Percentiles rank a stretch among this genome's conserved stretches.
Evolutionary conservation across 2,329 filamentous ascomycete species (phyloP).

Genomic region (Xylariales sp.): DNA sequence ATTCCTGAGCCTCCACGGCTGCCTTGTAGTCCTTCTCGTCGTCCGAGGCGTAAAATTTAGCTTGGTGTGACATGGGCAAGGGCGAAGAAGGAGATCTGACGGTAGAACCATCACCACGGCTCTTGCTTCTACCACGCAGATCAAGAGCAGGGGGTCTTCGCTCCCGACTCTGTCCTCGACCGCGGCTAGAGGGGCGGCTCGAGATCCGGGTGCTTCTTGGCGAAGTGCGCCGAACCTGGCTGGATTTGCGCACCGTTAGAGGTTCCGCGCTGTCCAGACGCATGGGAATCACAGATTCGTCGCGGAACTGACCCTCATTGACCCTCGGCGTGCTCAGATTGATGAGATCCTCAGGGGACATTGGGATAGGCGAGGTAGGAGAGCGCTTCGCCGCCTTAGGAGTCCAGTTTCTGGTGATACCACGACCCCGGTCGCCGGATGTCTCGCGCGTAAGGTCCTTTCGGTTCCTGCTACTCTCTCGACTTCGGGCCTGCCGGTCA

Average conservation of each 20-base stretch:
- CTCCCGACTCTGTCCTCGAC: slow-evolving; percentile 43
- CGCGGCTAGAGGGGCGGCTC: slow-evolving; percentile 47
- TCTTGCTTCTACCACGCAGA: slow-evolving; percentile 58
- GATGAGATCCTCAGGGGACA: slow-evolving; percentile 84
- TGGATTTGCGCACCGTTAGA: slow-evolving; percentile 39
- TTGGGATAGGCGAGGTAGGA: slow-evolving; percentile 85
- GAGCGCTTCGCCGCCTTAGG: slow-evolving; percentile 75
- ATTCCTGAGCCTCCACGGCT: slow-evolving; percentile 49
- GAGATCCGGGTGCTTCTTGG: slow-evolving; percentile 25
- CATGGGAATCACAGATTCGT: slow-evolving; percentile 19
- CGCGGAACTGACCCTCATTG: slow-evolving; percentile 18
- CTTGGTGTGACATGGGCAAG: slow-evolving; percentile 64
- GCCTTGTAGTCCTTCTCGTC: slow-evolving; percentile 59
- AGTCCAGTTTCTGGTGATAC: slow-evolving; percentile 56
- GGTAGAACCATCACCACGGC: slow-evolving; percentile 52
- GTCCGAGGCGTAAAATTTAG: slow-evolving; percentile 50
- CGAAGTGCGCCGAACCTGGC: slow-evolving; percentile 25
- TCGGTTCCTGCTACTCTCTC: slow-evolving; percentile 44
- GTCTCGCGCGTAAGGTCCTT: slow-evolving; percentile 50
- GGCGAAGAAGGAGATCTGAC: slow-evolving; percentile 76
- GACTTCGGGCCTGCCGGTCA: slow-evolving; percentile 33
- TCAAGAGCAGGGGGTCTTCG: slow-evolving; percentile 39
- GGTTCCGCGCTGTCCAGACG: slow-evolving; percentile 34
- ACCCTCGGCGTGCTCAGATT: slow-evolving; percentile 50
- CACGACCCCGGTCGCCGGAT: slow-evolving; percentile 68